phyloP scores from a whole-genome alignment of 2,329 filamentous ascomycete genomes.

The Talaromyces verruculosus region DNA sequence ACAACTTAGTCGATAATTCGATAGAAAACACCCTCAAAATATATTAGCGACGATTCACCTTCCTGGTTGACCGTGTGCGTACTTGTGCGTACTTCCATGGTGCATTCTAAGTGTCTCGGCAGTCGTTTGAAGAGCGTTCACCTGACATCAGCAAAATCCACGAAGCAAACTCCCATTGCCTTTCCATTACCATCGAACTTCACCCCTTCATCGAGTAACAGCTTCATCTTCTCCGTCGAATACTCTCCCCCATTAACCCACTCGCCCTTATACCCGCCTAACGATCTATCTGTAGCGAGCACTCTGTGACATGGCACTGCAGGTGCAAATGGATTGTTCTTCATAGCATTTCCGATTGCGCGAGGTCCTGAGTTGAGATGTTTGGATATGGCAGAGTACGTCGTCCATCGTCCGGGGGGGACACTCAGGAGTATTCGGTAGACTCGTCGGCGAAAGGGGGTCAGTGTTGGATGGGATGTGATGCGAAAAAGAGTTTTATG shows the following conservation, averaged over 20 bases:
- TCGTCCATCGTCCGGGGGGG: constrained; percentile 71
- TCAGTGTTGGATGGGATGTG: constrained; percentile 47
- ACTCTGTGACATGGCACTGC: constrained; percentile 79
- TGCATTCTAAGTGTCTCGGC: background rate
- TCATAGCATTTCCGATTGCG: constrained; percentile 74
- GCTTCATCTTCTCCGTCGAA: constrained; percentile 42
- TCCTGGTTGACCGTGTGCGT: background rate
- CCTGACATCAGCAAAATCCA: constrained; percentile 30
- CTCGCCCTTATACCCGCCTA: constrained; percentile 55
- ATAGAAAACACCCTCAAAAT: background rate
- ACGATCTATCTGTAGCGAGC: constrained; percentile 66
- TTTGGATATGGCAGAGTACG: constrained; percentile 70
- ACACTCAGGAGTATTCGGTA: constrained; percentile 75
- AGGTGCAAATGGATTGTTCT: constrained; percentile 78
- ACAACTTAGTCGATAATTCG: background rate
- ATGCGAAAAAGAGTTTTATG: constrained; percentile 43
- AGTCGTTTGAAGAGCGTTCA: background rate
- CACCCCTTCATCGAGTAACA: constrained; percentile 47
- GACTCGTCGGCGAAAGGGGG: constrained; percentile 55
- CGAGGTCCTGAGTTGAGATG: constrained; percentile 70
- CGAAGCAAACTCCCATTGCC: constrained; percentile 38
- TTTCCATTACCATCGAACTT: constrained; percentile 46
- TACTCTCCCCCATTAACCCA: constrained; percentile 50
- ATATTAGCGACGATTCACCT: background rate
- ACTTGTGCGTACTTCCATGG: background rate